Evolutionary conservation across 2,329 filamentous ascomycete genomes (phyloP), one percentile per base, ranked within the genome.

Genomic region (Cercospora sp.): DNA sequence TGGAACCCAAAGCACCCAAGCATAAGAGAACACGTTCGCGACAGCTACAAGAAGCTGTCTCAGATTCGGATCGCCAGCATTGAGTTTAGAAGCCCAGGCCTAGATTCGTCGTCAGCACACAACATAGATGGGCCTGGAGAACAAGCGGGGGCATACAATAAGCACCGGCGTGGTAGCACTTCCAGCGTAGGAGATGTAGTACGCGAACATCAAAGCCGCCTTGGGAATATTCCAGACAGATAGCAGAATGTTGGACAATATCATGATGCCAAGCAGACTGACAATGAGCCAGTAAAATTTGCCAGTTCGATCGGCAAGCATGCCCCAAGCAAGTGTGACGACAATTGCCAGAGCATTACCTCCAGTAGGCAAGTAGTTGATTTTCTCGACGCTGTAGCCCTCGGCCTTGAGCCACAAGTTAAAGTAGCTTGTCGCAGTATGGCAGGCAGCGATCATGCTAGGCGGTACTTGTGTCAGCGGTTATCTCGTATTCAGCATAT

Each of bases 361-460:
- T 9, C 60, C 68, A 3, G 65, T 69, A 18, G 68, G 68, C 8
- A 69, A 7, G 58, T 67, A 65, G 59, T 69, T 69, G 62, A 67
- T 60, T 58, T 69, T 64, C 12, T 66, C 57, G 12, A 69, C 65
- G 33, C 65, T 65, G 60, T 69, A 69, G 13, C 68, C 68, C 20
- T 64, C 59, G 30, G 68, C 66, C 60, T 69, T 69, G 57, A 69
- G 68, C 60, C 62, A 69, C 9, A 69, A 36, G 31, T 69, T 69
- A 62, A 69, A 69, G 65, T 69, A 69, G 62, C 63, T 65, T 18
- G 66, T 68, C 45, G 66, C 66, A 13, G 66, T 65, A 36, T 68
- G 66, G 20, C 63, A 65, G 7, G 63, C 66, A 13, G 66, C 66
- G 66, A 68, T 60, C 66, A 68, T 68, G 12, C 63, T 68, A 30